Evolutionary conservation across 148 eudicot species (phyloP), one percentile per base, ranked within the genome.

Genomic region (Chenopodium quinoa): DNA sequence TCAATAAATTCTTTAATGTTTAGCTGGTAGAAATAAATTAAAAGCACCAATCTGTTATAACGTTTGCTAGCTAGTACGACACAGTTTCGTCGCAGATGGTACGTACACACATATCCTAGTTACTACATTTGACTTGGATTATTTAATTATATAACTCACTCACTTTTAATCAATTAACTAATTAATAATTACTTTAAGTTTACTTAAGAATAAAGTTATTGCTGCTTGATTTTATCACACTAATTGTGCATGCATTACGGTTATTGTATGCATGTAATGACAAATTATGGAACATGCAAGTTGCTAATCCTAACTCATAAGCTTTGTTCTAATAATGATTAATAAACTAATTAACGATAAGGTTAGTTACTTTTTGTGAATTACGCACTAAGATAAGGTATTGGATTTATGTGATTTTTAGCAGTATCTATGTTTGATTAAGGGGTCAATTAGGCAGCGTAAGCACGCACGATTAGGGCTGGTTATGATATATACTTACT

Each of bases 11-110:
- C 27, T 34, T 34, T 34, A 40, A 40, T n/a, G 8, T 44, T 72
- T 72, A 72, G 29, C 52, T 66, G 17, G 69, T 65, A 65, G 29
- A 65, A 65, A 58, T 19, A 17, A 14, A 68, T 3, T 13, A 68
- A 8, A 32, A 9, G 75, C 75, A 73, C 76, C 48, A 73, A 73
- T 47, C 76, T 23, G 34, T 48, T 23, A 73, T 32, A 40, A 40
- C 44, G 34, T 40, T 73, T 73, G 25, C 66, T n/a, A 62, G 76
- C 58, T 40, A 73, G 34, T 44, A 73, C 10, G 58, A 23, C 76
- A 73, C 58, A 47, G 32, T 73, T 73, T 73, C 76, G 31, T 73
- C 9, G 58, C 58, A 73, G 60, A 58, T 73, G 76, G 27, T 47
- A 46, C 58, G 23, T 47, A 73, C 32, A 73, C 27, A 4, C 14